Evolutionary conservation across 352 stramenopile genomes (phyloP).

Genomic region (Globisporangium middletonii): DNA sequence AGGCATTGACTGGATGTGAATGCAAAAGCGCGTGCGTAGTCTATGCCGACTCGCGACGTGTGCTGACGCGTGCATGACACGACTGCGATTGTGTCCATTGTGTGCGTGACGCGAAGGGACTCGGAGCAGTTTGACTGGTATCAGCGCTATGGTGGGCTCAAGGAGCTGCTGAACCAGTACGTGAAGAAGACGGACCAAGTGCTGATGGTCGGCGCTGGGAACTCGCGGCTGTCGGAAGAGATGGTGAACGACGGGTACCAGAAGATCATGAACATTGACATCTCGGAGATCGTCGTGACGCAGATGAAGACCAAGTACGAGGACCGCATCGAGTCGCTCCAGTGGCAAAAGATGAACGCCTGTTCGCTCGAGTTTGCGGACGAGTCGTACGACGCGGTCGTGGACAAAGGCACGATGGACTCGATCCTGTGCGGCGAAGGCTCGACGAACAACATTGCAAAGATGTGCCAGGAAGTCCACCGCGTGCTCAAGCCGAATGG

Average conservation of each 20-base stretch:
- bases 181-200: constrained; percentile 93
- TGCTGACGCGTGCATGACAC: not conserved
- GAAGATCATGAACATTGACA: constrained; percentile 94
- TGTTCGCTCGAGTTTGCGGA: constrained; percentile 92
- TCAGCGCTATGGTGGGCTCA: constrained; percentile 89
- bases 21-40: not conserved
- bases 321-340: constrained; percentile 86
- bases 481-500: constrained; percentile 94
- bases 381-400: constrained; percentile 91
- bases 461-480: constrained; percentile 94
- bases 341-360: constrained; percentile 96
- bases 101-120: constrained; percentile 38
- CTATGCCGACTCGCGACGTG: too few relatives aligned
- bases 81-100: not conserved
- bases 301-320: constrained; percentile 93
- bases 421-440: constrained; percentile 94
- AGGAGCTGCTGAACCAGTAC: constrained; percentile 88
- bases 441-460: constrained; percentile 92
- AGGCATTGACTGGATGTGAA: not conserved
- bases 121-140: constrained; percentile 94
- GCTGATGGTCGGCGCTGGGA: constrained; percentile 91
- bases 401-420: constrained; percentile 96
- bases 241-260: constrained; percentile 95
- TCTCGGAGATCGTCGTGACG: constrained; percentile 92
- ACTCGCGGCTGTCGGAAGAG: constrained; percentile 93